Evolutionary conservation across 371 early-diverging fungal genomes (phyloP), one percentile per base, ranked within the genome.

Genomic region (Mortierella sp.): DNA sequence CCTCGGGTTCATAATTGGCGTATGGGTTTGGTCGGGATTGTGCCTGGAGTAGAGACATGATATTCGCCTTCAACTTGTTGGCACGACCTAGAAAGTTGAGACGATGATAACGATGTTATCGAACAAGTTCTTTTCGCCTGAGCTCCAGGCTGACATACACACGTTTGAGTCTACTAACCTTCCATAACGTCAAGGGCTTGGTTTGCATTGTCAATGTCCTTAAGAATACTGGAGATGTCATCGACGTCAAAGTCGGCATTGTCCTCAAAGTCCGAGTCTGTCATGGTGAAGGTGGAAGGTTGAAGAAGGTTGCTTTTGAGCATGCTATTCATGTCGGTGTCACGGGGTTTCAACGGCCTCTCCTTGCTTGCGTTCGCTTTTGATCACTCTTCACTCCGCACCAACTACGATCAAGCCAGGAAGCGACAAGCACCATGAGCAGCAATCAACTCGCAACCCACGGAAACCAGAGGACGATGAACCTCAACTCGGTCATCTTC

Each of bases 381-480:
- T 34, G 34, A 34, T 34, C 34, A 34, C 34, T n/a, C n/a, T 34
- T 34, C 34, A 34, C 34, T 34, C 34, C 43, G 12, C 24, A 26
- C 30, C 24, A 16, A 27, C 6, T 26, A 5, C 4, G 51, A 26
- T 27, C 51, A 50, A 43, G n/a, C n/a, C 18, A 24, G 18, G 24
- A 28, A 39, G 57, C 57, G 26, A 46, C 46, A n/a, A 56, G 6
- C 28, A 53, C 62, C 13, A 73, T 68, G 64, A 58, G 61, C 27
- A 81, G 71, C 73, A 91, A 91, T 64, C 80, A 64, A 27, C 67
- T 93, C 27, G 92, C 91, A 52, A 93, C 93, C 23, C 87, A 86
- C 81, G 94, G 94, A 27, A 93, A 91, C 67, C 91, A 87, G 58
- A 78, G 81, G 49, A 93, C 91, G 28, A 95, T 94, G 94, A 95